phyloP scores from a whole-genome alignment of 1,284 basidiomycete species.

The Cystobasidium pallidum region DNA sequence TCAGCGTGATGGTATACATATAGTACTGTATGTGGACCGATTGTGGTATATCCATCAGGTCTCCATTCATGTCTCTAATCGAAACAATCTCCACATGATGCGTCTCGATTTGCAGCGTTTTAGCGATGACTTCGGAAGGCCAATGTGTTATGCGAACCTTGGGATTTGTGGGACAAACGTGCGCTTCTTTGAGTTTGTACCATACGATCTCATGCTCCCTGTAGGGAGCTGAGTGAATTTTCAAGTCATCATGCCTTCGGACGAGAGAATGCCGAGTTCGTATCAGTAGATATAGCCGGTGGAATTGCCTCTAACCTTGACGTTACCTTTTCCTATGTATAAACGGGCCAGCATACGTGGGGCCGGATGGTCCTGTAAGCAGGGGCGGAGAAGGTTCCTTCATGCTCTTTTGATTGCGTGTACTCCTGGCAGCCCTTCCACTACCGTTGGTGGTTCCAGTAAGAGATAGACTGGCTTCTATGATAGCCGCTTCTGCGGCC shows the following conservation, averaged over 20 bases:
- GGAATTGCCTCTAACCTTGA: too few relatives aligned
- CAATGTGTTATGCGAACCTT: constrained; percentile 29
- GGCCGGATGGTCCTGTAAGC: neutral
- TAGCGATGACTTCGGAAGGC: constrained; percentile 22
- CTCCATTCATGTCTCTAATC: constrained; percentile 16
- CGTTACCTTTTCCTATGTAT: constrained; percentile 35
- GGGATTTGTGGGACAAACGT: neutral
- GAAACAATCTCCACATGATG: constrained; percentile 15
- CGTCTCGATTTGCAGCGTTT: constrained; percentile 21
- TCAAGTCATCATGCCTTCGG: constrained; percentile 27
- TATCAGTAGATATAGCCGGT: too few relatives aligned
- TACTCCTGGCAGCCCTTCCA: constrained; percentile 15
- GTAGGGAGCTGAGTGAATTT: constrained; percentile 24
- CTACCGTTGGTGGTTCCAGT: neutral
- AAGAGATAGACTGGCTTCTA: neutral
- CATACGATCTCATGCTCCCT: constrained; percentile 33
- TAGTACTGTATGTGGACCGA: constrained; percentile 32
- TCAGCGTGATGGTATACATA: neutral
- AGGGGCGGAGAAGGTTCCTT: constrained; percentile 3
- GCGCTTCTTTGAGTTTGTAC: constrained; percentile 5
- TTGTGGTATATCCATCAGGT: constrained; percentile 18
- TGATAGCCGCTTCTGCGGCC: constrained; percentile 10
- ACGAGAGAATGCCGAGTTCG: too few relatives aligned
- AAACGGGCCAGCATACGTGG: constrained; percentile 32
- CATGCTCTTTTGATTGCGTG: constrained; percentile 19